A percentile compares a stretch with the other conserved stretches of the same genome.
Evolutionary conservation across 2,329 filamentous ascomycete genomes (phyloP).

Genomic region (Plectosphaerella cucumerina): DNA sequence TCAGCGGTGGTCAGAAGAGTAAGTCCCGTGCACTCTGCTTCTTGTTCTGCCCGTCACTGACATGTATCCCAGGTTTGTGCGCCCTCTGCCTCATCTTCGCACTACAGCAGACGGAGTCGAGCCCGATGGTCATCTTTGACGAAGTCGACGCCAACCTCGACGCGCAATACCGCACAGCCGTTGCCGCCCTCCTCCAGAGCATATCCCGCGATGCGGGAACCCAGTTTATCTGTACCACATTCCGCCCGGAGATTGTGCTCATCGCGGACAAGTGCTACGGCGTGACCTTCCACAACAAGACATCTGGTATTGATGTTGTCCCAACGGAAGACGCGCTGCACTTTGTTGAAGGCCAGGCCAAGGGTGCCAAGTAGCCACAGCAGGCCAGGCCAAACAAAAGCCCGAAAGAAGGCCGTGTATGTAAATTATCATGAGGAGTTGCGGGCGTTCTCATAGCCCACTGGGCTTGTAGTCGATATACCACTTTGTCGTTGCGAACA

Average conservation of each 20-base stretch:
- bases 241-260: conserved; percentile 91
- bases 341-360: conserved; percentile 82
- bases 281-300: conserved; percentile 90
- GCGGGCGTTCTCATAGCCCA: too few species aligned
- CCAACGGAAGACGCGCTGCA: conserved; percentile 80
- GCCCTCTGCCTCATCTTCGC: conserved; percentile 97
- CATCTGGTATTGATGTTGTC: conserved; percentile 89
- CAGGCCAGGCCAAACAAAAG: too few species aligned
- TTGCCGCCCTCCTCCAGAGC: conserved; percentile 80
- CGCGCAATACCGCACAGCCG: conserved; percentile 94
- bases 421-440: neutral
- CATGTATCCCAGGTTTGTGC: conserved; percentile 65
- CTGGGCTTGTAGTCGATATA: too few species aligned
- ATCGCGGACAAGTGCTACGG: conserved; percentile 98
- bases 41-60: conserved; percentile 11
- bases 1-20: conserved; percentile 98
- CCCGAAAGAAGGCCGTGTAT: too few species aligned
- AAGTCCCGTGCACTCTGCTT: conserved; percentile 32
- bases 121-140: conserved; percentile 98
- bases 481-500: too few species aligned
- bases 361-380: conserved; percentile 10
- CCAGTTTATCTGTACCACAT: conserved; percentile 98
- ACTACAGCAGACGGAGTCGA: conserved; percentile 96
- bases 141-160: conserved; percentile 98
- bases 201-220: conserved; percentile 65